These are phyloP conservation scores for Pseudozyma hubeiensis DNA, from an alignment of 1,284 basidiomycete species.

Conservation along the genomic window DNA sequence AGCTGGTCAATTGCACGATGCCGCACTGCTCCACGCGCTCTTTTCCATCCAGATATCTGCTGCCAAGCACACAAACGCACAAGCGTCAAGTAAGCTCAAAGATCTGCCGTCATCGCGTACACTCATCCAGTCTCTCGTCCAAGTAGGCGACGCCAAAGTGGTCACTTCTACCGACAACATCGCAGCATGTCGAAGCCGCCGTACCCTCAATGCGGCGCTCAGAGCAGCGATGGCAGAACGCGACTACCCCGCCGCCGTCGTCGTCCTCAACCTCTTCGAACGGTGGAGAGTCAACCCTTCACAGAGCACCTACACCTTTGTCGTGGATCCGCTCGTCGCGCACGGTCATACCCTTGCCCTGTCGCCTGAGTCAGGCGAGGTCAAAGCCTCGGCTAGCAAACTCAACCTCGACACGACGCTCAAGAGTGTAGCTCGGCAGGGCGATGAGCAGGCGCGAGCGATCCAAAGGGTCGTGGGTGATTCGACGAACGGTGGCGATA, in stretches of 20 bases:
- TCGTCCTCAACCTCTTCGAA: slow-evolving; percentile 39
- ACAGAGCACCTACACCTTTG: slow-evolving; percentile 23
- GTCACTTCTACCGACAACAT: not conserved
- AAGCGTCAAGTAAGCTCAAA: not conserved
- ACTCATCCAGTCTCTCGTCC: slow-evolving; percentile 24
- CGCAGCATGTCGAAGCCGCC: slow-evolving; percentile 18
- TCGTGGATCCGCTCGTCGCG: slow-evolving; percentile 14
- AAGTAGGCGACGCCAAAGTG: slow-evolving; percentile 21
- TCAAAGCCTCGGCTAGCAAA: slow-evolving; percentile 12
- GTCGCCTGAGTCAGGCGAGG: not conserved
- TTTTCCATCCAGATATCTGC: slow-evolving; percentile 17
- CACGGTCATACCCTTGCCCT: slow-evolving; percentile 27
- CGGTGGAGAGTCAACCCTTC: slow-evolving; percentile 30
- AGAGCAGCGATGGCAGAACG: slow-evolving; percentile 21
- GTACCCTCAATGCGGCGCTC: slow-evolving; percentile 37
- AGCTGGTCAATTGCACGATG: not conserved
- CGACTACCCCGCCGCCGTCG: slow-evolving; percentile 37
- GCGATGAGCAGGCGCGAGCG: slow-evolving; percentile 9
- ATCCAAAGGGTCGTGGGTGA: slow-evolving; percentile 6
- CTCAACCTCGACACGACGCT: slow-evolving; percentile 19
- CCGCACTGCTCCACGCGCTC: slow-evolving; percentile 15
- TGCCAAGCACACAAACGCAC: not conserved
- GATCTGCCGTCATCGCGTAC: slow-evolving; percentile 22
- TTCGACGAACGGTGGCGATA: not conserved
- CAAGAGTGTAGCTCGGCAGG: slow-evolving; percentile 18